A percentile compares a stretch with the other conserved stretches of the same genome.
These are phyloP conservation scores for Haberlea rhodopensis DNA, from an alignment of 257 asterid species.

Conservation along the genomic window DNA sequence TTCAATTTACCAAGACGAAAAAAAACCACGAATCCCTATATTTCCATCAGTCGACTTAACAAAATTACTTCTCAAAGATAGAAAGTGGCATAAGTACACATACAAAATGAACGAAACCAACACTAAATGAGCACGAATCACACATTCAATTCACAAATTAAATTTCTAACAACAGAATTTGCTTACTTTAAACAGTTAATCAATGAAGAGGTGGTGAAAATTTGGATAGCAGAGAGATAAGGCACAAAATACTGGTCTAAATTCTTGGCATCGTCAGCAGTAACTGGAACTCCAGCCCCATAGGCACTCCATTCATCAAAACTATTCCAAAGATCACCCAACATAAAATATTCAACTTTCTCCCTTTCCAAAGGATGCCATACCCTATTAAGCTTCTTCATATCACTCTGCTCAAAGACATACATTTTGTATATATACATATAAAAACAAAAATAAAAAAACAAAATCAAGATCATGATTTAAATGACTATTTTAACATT, in stretches of 20 bases:
- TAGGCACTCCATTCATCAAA: constrained; percentile 60
- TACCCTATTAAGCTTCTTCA: constrained; percentile 41
- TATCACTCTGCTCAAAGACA: constrained; percentile 37
- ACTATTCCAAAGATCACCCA: constrained; percentile 52
- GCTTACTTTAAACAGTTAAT: constrained; percentile 39
- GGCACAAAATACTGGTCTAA: constrained; percentile 52
- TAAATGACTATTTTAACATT: no score
- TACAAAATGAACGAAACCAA: no score
- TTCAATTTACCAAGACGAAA: background rate
- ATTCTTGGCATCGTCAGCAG: constrained; percentile 35
- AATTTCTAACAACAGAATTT: background rate
- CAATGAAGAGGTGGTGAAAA: constrained; percentile 47
- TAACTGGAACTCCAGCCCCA: constrained; percentile 54
- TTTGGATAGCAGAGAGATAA: constrained; percentile 57
- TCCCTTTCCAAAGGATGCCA: constrained; percentile 59
- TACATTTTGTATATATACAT: background rate
- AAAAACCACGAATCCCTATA: no score
- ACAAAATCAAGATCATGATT: background rate
- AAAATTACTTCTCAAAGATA: no score
- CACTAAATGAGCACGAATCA: background rate
- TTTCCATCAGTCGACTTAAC: background rate
- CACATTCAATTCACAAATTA: background rate
- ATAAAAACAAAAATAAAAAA: no score
- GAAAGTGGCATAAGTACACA: background rate
- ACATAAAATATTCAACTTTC: constrained; percentile 44